Evolutionary conservation across 768 basidiomycete genomes (phyloP).

Genomic region (Boletellus ananas): DNA sequence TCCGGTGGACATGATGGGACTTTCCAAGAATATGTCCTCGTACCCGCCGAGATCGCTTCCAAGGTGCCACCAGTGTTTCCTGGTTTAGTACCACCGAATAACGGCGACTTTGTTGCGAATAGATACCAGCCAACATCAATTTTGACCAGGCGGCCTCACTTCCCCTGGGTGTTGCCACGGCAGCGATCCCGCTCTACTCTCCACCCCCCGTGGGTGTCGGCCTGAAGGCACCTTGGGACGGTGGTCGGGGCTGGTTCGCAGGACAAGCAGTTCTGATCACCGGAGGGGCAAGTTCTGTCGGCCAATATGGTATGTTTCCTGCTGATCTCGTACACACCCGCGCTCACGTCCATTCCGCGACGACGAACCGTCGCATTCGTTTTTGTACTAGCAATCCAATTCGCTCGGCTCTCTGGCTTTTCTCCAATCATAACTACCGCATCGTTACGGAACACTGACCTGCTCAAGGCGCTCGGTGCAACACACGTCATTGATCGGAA

Average conservation of each 20-base stretch:
- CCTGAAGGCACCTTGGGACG: slow-evolving; percentile 34
- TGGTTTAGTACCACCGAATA: not conserved
- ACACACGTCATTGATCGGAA: slow-evolving; percentile 36
- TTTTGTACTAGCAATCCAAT: slow-evolving; percentile 29
- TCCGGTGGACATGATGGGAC: slow-evolving; percentile 3
- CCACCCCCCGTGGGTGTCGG: slow-evolving; percentile 25
- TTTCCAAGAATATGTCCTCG: slow-evolving; percentile 29
- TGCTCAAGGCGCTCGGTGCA: slow-evolving; percentile 35
- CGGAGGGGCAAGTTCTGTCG: slow-evolving; percentile 37
- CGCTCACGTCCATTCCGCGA: too few relatives aligned
- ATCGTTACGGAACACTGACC: slow-evolving; percentile 31
- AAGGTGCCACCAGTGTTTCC: slow-evolving; percentile 6
- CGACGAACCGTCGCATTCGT: too few relatives aligned
- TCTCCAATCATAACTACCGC: slow-evolving; percentile 40
- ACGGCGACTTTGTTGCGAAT: slow-evolving; percentile 12
- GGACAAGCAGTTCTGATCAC: slow-evolving; percentile 36
- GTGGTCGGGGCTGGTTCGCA: slow-evolving; percentile 25
- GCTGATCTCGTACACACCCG: not conserved
- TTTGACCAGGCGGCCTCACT: slow-evolving; percentile 40
- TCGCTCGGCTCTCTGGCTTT: slow-evolving; percentile 33
- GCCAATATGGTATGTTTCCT: slow-evolving; percentile 32
- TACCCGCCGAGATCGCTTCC: slow-evolving; percentile 19
- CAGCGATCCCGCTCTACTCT: slow-evolving; percentile 32
- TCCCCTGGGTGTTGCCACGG: slow-evolving; percentile 30
- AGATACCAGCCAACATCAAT: slow-evolving; percentile 37